Conservation (phyloP, 1,284 basidiomycete genomes). For the Gymnopus androsaceus region DNA sequence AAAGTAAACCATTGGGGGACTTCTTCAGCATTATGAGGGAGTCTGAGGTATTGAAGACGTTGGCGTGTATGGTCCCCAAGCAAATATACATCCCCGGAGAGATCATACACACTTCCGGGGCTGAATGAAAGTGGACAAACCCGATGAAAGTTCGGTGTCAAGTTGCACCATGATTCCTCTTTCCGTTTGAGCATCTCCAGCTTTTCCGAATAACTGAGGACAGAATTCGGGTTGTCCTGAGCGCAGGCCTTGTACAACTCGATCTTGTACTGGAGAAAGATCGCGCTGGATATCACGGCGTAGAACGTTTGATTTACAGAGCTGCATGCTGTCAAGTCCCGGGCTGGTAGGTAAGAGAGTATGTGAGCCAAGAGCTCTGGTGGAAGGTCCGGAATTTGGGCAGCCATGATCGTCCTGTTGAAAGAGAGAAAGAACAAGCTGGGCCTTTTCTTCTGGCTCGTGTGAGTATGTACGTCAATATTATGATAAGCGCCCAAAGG, state of each 20-base stretch:
- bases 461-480: too few relatives aligned
- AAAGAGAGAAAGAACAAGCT: too few relatives aligned
- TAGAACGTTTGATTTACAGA: constrained; percentile 28
- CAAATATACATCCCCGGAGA: constrained; percentile 44
- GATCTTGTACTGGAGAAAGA: constrained; percentile 38
- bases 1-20: constrained; percentile 36
- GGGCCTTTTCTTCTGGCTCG: too few relatives aligned
- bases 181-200: constrained; percentile 28
- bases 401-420: background rate
- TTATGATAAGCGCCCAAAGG: too few relatives aligned
- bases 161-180: constrained; percentile 34
- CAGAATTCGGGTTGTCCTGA: constrained; percentile 33
- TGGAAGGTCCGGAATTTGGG: constrained; percentile 31
- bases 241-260: constrained; percentile 33
- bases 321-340: constrained; percentile 31
- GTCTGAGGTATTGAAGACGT: constrained; percentile 30
- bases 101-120: constrained; percentile 45
- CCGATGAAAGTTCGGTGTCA: constrained; percentile 28
- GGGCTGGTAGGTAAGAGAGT: constrained; percentile 30
- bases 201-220: constrained; percentile 29
- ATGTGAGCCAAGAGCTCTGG: constrained; percentile 39
- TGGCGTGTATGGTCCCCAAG: constrained; percentile 34
- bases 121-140: constrained; percentile 30
- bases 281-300: constrained; percentile 30
- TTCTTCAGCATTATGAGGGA: constrained; percentile 32